phyloP scores from a whole-genome alignment of 2,329 filamentous ascomycete genomes.

The Biscogniauxia marginata region DNA sequence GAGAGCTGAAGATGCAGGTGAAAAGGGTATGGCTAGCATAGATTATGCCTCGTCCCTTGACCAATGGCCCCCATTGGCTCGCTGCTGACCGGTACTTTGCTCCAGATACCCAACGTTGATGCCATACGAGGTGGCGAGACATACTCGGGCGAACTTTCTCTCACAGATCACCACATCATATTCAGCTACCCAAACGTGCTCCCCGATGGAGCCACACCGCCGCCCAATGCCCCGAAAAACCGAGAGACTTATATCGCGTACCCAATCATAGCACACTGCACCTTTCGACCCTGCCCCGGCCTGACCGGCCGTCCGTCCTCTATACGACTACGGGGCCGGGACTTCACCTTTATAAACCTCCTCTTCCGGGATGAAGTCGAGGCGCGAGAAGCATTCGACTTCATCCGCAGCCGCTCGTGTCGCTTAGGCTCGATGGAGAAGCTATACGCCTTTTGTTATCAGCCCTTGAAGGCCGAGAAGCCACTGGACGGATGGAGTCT shows the following conservation, averaged over 20 bases:
- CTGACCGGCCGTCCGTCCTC: conserved; percentile 71
- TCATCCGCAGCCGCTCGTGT: conserved; percentile 77
- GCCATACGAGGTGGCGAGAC: conserved; percentile 59
- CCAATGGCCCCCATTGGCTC: neutral
- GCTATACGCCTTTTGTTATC: conserved; percentile 86
- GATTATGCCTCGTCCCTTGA: neutral
- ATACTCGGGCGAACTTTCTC: conserved; percentile 55
- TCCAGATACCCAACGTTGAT: conserved; percentile 59
- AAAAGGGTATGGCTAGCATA: conserved; percentile 27
- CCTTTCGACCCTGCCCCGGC: conserved; percentile 70
- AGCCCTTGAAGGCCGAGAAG: conserved; percentile 70
- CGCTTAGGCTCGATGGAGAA: conserved; percentile 81
- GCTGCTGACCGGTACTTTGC: conserved; percentile 15
- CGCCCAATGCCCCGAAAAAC: conserved; percentile 28
- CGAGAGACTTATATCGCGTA: conserved; percentile 91
- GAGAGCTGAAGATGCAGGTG: conserved; percentile 26
- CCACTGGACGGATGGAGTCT: conserved; percentile 76
- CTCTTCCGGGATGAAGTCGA: conserved; percentile 74
- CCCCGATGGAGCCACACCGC: conserved; percentile 19
- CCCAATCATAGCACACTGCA: conserved; percentile 83
- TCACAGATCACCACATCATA: conserved; percentile 61
- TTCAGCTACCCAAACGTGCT: conserved; percentile 28
- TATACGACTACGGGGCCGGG: conserved; percentile 83
- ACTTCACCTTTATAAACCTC: conserved; percentile 92
- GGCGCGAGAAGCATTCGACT: conserved; percentile 84